Conservation (phyloP, 306 rosid species). For the Trichosanthes truncata region DNA sequence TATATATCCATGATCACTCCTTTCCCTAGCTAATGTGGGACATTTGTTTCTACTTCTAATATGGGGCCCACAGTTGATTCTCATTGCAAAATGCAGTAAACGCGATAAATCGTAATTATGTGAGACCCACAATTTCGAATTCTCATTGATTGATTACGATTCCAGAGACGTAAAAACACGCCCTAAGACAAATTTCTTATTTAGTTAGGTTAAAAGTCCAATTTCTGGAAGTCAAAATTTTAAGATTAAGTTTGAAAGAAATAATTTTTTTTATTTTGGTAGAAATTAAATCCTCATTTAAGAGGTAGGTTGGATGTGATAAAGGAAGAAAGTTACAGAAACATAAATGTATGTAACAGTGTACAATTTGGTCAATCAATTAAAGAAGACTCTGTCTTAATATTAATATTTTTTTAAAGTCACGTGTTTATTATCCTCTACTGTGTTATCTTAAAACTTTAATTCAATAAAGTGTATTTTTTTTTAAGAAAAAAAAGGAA, state of each 20-base stretch:
- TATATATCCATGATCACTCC: too few relatives aligned
- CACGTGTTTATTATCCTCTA: background rate
- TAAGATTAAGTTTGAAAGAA: background rate
- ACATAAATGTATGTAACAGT: background rate
- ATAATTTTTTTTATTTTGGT: background rate
- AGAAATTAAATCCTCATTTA: background rate
- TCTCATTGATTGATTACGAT: too few relatives aligned
- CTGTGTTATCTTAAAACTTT: background rate
- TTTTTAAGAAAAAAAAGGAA: background rate
- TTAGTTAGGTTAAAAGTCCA: too few relatives aligned
- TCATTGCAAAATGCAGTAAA: too few relatives aligned
- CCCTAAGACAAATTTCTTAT: too few relatives aligned
- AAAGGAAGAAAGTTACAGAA: background rate
- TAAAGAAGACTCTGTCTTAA: background rate
- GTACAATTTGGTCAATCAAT: constrained; percentile 1
- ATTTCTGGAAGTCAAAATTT: background rate
- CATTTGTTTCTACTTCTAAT: too few relatives aligned
- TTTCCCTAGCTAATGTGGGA: too few relatives aligned
- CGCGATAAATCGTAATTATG: too few relatives aligned
- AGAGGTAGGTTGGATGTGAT: background rate
- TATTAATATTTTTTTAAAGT: background rate
- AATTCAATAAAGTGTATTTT: background rate
- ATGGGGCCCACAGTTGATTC: too few relatives aligned
- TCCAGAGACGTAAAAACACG: too few relatives aligned
- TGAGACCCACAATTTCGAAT: too few relatives aligned